These are phyloP conservation scores for Nematodospora valgi DNA, from an alignment of 805 yeast genomes.

Conservation along the genomic window DNA sequence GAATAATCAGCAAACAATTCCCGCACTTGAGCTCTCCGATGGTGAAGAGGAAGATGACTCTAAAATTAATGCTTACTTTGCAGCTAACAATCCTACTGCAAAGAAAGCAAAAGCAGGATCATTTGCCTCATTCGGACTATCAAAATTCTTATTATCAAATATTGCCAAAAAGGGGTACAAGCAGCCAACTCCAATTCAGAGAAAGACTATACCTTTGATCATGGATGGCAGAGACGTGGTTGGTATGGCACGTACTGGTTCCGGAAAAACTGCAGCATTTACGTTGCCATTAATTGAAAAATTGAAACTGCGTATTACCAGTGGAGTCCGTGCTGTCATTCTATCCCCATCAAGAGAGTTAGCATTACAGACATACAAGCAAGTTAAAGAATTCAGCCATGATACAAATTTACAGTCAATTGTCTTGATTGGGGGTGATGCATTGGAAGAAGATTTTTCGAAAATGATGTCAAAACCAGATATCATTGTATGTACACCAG, in stretches of 20 bases:
- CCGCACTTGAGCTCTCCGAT: conserved; percentile 52
- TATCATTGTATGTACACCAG: conserved; percentile 94
- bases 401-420: conserved; percentile 82
- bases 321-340: conserved; percentile 85
- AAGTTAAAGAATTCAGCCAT: conserved; percentile 79
- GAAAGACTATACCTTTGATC: conserved; percentile 90
- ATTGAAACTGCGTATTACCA: conserved; percentile 78
- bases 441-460: conserved; percentile 93
- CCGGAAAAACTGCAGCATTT: conserved; percentile 98
- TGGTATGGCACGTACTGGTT: conserved; percentile 99
- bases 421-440: conserved; percentile 94
- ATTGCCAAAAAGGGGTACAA: conserved; percentile 82
- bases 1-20: conserved; percentile 29
- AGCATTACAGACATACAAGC: conserved; percentile 88
- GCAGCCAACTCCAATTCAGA: conserved; percentile 96
- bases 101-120: conserved; percentile 74
- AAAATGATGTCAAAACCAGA: conserved; percentile 95
- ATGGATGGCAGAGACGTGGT: conserved; percentile 89
- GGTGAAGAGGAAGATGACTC: conserved; percentile 37
- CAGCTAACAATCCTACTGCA: conserved; percentile 37
- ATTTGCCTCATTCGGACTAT: conserved; percentile 86
- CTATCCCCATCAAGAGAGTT: conserved; percentile 94
- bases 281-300: conserved; percentile 85
- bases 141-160: conserved; percentile 65
- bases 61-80: conserved; percentile 35